Evolutionary conservation across 2,329 filamentous ascomycete genomes (phyloP), one percentile per base, ranked within the genome.

Genomic region (Fusarium armeniacum): DNA sequence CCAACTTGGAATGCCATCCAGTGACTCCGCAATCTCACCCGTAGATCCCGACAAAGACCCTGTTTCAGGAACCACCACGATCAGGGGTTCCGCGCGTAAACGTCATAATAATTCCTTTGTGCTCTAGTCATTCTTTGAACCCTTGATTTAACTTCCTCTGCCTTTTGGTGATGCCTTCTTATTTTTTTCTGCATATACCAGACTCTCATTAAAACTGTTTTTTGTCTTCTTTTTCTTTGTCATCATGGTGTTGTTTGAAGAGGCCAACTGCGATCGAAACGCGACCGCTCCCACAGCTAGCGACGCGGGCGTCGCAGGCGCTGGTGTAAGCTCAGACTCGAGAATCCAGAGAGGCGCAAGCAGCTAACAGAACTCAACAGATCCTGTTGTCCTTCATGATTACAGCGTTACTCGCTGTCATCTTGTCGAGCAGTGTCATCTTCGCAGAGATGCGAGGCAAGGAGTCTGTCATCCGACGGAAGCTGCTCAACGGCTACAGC

Each of bases 351-450:
- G 45, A 61, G 12, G 24, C 33, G 33, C 20, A 35, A 20, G 30
- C n/a, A 45, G 28, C 74, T 58, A 62, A 70, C 28, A 50, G 51
- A n/a, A 52, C 24, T 24, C 12, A 3, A 54, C 18, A 76, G 74
- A 74, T 76, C 64, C 81, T 91, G 33, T 83, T 91, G 67, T 90
- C 89, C 47, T 91, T 90, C 79, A 88, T 90, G 75, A 84, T 90
- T 65, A 90, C 89, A 8, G 89, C 89, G 55, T 80, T 79, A 57
- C 75, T 90, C 54, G 84, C 89, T 32, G 81, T 91, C 58, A 61
- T 84, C 57, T 80, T 91, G 61, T 85, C 84, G 65, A 81, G 83
- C 38, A 84, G 83, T 60, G 86, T 91, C 61, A 83, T 91, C 60
- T 75, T 90, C 55, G 82, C 85, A 58, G 86, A 89, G 65, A 76